Conservation (phyloP, 1,284 basidiomycete genomes). For the Microbotryomycetes sp. region DNA sequence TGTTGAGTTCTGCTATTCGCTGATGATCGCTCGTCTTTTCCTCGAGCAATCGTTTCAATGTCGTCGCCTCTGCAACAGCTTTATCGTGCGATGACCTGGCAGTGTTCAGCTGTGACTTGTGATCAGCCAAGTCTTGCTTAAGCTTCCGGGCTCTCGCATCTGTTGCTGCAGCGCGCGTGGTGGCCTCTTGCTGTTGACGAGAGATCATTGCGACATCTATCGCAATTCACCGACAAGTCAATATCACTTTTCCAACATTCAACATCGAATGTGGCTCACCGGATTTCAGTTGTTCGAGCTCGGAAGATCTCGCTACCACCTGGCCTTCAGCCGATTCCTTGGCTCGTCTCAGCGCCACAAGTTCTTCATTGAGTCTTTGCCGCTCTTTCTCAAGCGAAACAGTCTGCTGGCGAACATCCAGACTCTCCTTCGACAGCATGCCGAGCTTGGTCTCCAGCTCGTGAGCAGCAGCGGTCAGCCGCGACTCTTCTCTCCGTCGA, state of each 20-base stretch:
- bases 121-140: conserved; percentile 35
- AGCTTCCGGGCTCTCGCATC: conserved; percentile 16
- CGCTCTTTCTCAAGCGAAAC: conserved; percentile 54
- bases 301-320: conserved; percentile 56
- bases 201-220: not conserved
- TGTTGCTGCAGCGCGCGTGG: conserved; percentile 5
- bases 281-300: conserved; percentile 39
- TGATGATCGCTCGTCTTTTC: conserved; percentile 24
- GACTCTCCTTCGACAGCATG: conserved; percentile 67
- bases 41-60: conserved; percentile 28
- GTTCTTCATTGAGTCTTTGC: conserved; percentile 56
- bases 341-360: conserved; percentile 48
- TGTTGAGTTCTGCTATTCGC: conserved; percentile 17
- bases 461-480: conserved; percentile 65
- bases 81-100: conserved; percentile 1
- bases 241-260: too few relatives aligned
- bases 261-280: conserved; percentile 42
- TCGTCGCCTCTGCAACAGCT: conserved; percentile 10
- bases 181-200: not conserved
- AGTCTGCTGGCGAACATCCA: conserved; percentile 60
- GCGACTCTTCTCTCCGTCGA: conserved; percentile 53
- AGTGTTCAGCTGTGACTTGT: conserved; percentile 24
- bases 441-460: conserved; percentile 77
- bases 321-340: conserved; percentile 50
- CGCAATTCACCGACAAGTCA: not conserved